These are phyloP conservation scores for Paratrimastix pyriformis DNA, from an alignment of 78 protist genomes.

Conservation along the genomic window DNA sequence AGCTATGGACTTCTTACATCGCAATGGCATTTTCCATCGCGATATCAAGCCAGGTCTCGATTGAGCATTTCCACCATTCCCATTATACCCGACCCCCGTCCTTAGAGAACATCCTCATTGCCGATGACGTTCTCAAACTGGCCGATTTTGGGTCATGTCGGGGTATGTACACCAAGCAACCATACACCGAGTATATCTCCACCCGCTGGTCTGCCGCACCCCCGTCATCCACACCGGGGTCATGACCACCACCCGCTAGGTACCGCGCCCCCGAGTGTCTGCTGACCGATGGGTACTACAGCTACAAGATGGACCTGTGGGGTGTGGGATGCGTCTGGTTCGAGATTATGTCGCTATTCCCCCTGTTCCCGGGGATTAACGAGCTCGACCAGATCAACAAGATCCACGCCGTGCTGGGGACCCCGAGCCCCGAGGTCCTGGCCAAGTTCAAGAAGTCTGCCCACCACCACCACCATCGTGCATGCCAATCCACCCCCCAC, in stretches of 20 bases:
- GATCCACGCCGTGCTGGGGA: constrained; percentile 78
- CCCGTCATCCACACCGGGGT: neutral
- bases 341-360: constrained; percentile 56
- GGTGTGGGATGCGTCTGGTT: constrained; percentile 61
- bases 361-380: constrained; percentile 82
- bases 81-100: no score
- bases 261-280: constrained; percentile 74
- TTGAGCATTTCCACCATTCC: no score
- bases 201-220: constrained; percentile 75
- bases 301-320: constrained; percentile 82
- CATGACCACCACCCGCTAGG: neutral
- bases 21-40: constrained; percentile 73
- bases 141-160: constrained; percentile 83
- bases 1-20: constrained; percentile 75
- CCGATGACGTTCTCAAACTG: constrained; percentile 53
- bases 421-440: constrained; percentile 55
- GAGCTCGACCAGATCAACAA: constrained; percentile 79
- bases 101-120: constrained; percentile 76
- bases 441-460: constrained; percentile 34
- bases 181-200: constrained; percentile 81
- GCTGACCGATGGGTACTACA: constrained; percentile 78
- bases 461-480: no score
- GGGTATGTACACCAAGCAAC: constrained; percentile 70
- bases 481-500: no score
- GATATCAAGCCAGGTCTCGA: constrained; percentile 88